These are phyloP conservation scores for Sclerotinia sclerotiorum DNA, from an alignment of 2,329 filamentous ascomycete genomes.

Conservation along the genomic window DNA sequence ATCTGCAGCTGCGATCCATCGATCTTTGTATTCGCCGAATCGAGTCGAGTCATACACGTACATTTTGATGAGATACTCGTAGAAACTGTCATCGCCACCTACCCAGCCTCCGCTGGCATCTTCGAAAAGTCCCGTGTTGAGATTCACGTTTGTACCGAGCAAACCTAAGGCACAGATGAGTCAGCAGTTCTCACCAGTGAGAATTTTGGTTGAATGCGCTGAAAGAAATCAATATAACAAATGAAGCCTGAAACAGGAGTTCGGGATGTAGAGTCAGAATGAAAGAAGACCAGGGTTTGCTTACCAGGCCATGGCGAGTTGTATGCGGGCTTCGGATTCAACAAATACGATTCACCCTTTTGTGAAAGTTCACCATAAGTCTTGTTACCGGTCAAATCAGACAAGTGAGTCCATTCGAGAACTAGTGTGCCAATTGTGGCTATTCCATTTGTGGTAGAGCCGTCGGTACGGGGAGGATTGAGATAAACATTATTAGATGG, in stretches of 20 bases:
- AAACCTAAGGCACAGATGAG: conserved; percentile 47
- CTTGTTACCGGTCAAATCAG: conserved; percentile 68
- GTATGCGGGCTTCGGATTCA: conserved; percentile 61
- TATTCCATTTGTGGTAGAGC: conserved; percentile 62
- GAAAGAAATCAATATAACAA: neutral
- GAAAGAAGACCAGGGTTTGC: neutral
- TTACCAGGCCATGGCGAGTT: conserved; percentile 68
- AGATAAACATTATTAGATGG: conserved; percentile 70
- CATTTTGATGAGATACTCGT: conserved; percentile 92
- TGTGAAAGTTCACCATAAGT: conserved; percentile 67
- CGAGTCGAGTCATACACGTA: conserved; percentile 71
- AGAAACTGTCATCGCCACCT: conserved; percentile 76
- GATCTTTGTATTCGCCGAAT: conserved; percentile 66
- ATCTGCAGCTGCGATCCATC: conserved; percentile 74
- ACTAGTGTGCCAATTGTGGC: conserved; percentile 77
- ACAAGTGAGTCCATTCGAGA: conserved; percentile 80
- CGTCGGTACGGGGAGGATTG: conserved; percentile 50
- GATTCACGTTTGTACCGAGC: conserved; percentile 65
- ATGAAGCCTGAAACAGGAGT: neutral
- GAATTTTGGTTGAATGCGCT: neutral
- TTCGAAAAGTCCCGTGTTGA: conserved; percentile 64
- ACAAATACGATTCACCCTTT: conserved; percentile 66
- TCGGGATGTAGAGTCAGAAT: neutral
- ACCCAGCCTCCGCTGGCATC: conserved; percentile 73
- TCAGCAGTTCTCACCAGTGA: neutral